Evolutionary conservation across 2,329 filamentous ascomycete species (phyloP).

Genomic region (Epichloe uncinata): DNA sequence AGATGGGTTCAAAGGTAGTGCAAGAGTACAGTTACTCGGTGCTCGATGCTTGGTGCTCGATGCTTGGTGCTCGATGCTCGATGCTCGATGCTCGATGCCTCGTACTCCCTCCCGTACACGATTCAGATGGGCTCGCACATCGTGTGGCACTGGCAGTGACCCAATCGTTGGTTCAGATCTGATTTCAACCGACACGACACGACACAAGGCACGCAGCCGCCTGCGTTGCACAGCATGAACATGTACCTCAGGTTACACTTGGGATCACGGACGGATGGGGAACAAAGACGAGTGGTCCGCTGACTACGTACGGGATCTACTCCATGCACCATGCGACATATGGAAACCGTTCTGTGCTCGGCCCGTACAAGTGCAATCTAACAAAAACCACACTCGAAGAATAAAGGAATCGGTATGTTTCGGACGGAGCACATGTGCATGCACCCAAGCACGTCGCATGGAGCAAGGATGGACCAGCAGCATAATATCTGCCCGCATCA

Average conservation of each 20-base stretch:
- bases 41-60: no score
- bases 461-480: no score
- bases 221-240: background rate
- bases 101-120: background rate
- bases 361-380: no score
- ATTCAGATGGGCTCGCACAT: conserved; percentile 1
- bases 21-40: no score
- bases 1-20: no score
- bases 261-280: background rate
- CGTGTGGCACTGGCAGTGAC: background rate
- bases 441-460: no score
- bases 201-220: background rate
- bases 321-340: background rate
- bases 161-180: background rate
- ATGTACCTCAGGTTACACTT: background rate
- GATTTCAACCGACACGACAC: background rate
- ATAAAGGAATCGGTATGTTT: no score
- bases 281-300: background rate
- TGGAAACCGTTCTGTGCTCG: background rate
- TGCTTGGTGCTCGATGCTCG: no score
- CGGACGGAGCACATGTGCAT: no score
- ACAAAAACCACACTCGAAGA: no score
- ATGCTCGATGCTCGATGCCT: background rate
- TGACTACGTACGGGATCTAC: background rate
- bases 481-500: no score